Evolutionary conservation across 495 filamentous ascomycete genomes (phyloP).

Genomic region (Hapsidospora chrysogenum): DNA sequence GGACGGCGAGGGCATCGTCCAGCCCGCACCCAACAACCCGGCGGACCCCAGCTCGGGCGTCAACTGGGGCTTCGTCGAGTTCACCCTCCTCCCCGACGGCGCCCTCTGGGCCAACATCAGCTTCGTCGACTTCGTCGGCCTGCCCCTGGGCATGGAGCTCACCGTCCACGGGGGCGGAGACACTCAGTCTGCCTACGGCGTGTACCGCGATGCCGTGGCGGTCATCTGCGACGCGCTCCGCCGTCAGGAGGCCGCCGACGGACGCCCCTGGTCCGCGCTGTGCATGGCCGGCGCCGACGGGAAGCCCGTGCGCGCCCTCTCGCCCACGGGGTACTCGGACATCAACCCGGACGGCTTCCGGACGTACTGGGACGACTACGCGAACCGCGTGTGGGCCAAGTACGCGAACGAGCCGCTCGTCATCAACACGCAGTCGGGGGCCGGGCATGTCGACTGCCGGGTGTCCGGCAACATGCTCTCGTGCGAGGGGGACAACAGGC

Average conservation of each 20-base stretch:
- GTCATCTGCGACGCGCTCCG: slow-evolving; percentile 20
- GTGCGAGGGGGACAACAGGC: slow-evolving; percentile 20
- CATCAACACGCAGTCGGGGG: slow-evolving; percentile 19
- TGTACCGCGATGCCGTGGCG: slow-evolving; percentile 13
- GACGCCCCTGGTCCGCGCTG: slow-evolving; percentile 21
- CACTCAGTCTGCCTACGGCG: slow-evolving; percentile 17
- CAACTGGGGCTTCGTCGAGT: slow-evolving; percentile 13
- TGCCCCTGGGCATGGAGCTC: slow-evolving; percentile 22
- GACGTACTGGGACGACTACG: slow-evolving; percentile 21
- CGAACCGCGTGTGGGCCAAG: slow-evolving; percentile 21
- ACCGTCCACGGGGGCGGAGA: slow-evolving; percentile 9
- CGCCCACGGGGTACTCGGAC: slow-evolving; percentile 17
- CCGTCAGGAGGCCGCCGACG: slow-evolving; percentile 15
- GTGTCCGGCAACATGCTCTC: slow-evolving; percentile 13
- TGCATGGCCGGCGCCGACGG: slow-evolving; percentile 14
- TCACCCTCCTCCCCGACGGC: neutral
- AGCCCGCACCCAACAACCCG: slow-evolving; percentile 24
- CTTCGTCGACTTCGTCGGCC: slow-evolving; percentile 31
- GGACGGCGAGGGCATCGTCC: slow-evolving; percentile 16
- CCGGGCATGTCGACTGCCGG: slow-evolving; percentile 20
- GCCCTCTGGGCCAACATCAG: slow-evolving; percentile 26
- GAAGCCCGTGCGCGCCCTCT: slow-evolving; percentile 19
- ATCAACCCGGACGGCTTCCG: slow-evolving; percentile 12
- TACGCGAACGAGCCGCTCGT: slow-evolving; percentile 17
- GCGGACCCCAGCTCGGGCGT: slow-evolving; percentile 10